Evolutionary conservation across 768 basidiomycete species (phyloP).

Genomic region (Pulveroboletus sp.): DNA sequence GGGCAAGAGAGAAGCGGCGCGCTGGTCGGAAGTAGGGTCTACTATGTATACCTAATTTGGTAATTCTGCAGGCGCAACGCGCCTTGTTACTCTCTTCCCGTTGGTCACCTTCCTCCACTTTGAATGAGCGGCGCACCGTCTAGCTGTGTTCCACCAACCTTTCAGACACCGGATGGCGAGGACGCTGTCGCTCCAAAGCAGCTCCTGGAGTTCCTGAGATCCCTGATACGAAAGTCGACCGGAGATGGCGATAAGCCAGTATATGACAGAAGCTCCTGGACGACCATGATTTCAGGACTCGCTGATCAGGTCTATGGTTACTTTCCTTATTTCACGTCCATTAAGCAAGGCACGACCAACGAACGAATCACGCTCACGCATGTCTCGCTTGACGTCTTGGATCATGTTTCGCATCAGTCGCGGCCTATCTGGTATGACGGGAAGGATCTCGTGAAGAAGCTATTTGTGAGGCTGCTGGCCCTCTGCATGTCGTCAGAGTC

Average conservation of each 20-base stretch:
- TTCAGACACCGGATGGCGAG: slow-evolving; percentile 28
- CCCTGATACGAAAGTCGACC: slow-evolving; percentile 33
- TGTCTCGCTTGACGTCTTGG: slow-evolving; percentile 50
- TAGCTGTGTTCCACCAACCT: slow-evolving; percentile 27
- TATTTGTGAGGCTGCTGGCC: slow-evolving; percentile 48
- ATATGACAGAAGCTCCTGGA: slow-evolving; percentile 42
- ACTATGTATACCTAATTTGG: slow-evolving; percentile 7
- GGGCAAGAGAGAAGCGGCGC: slow-evolving; percentile 68
- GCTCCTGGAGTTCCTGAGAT: slow-evolving; percentile 41
- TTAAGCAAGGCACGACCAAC: slow-evolving; percentile 50
- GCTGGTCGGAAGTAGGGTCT: slow-evolving; percentile 61
- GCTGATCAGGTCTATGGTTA: slow-evolving; percentile 48
- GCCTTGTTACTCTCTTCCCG: too few relatives aligned
- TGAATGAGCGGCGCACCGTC: slow-evolving; percentile 26
- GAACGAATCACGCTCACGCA: slow-evolving; percentile 56
- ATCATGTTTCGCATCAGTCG: slow-evolving; percentile 44
- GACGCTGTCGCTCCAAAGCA: slow-evolving; percentile 30
- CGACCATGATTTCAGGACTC: slow-evolving; percentile 46
- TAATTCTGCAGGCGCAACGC: too few relatives aligned
- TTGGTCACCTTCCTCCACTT: background rate
- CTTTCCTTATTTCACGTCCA: slow-evolving; percentile 50
- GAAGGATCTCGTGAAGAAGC: slow-evolving; percentile 42
- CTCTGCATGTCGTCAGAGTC: slow-evolving; percentile 53
- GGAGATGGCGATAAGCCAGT: slow-evolving; percentile 29
- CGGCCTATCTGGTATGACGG: slow-evolving; percentile 47